Base-by-base conservation (phyloP, 768 basidiomycete species). In the Leccinum disarticulatum region DNA sequence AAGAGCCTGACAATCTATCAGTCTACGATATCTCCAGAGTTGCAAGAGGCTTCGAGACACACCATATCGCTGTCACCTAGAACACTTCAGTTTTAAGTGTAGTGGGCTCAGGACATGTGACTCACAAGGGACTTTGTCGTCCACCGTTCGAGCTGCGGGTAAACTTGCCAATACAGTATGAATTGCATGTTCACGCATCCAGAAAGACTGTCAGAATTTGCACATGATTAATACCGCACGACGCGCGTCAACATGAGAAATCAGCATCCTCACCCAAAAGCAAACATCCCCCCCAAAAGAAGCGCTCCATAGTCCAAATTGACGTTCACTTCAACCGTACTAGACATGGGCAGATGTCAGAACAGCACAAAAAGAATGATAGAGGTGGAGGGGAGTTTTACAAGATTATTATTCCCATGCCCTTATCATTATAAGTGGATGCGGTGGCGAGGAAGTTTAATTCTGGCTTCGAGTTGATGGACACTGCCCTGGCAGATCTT, bases 151-250 rank as follows among this genome's bases (percentile, higher is more conserved):
- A 30, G 15, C 3, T 8, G n/a, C 2, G 68, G 33, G 46, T 66
- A 61, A 27, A 50, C 4, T 27, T 69, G 64, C 61, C 50, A 71
- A 35, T 69, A 71, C 47, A 71, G 33, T n/a, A 69, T 43, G 35
- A 64, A 69, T 57, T 70, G 69, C 62, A 71, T 61, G 30, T 54
- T 64, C 28, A 69, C 61, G 28, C 70, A 71, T 57, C 69, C 69
- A 3, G 69, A 70, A 38, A 70, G 61, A 49, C 70, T 69, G 51
- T 17, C 17, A 38, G 27, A 22, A 38, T 38, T 51, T 13, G 14
- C 30, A 13, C 50, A 25, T 15, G 41, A 49, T 58, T 25, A 38
- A 43, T 22, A 11, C 31, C 11, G 2, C 5, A 28, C 2, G 14
- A 38, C 8, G 14, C 50, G 5, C 0, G 15, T 10, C 19, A 6